Evolutionary conservation across 202 grass and related monocot species (phyloP).

Genomic region (Setaria italica): DNA sequence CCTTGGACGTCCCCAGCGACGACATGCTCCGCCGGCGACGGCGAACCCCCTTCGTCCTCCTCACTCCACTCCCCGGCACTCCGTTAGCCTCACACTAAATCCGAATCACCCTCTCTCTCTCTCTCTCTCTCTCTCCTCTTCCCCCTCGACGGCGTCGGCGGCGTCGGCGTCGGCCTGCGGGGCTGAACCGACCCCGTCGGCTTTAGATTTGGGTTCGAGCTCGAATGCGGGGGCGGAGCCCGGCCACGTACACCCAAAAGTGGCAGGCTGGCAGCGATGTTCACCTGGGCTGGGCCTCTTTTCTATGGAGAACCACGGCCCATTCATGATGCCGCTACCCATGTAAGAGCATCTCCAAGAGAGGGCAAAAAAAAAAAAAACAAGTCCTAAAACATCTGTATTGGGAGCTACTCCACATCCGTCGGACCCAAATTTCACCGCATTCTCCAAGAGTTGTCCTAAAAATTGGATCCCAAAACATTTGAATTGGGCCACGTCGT

Average conservation of each 20-base stretch:
- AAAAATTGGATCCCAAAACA: no score
- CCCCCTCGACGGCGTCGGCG: not conserved
- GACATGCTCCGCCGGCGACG: constrained; percentile 52
- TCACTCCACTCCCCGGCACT: not conserved
- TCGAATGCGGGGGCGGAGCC: not conserved
- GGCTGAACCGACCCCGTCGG: not conserved
- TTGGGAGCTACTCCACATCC: no score
- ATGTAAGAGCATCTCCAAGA: no score
- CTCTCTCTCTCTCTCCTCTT: not conserved
- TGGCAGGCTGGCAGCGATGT: not conserved
- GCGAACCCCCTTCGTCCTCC: no score
- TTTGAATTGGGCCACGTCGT: no score
- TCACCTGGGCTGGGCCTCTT: not conserved
- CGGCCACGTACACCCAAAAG: not conserved
- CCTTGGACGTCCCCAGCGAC: constrained; percentile 80
- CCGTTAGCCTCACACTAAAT: not conserved
- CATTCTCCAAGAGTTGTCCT: no score
- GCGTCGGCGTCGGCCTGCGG: not conserved
- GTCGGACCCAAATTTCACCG: no score
- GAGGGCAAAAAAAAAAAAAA: no score
- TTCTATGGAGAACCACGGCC: no score
- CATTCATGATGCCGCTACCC: no score
- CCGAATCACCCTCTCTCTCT: not conserved
- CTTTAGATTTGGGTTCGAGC: not conserved
- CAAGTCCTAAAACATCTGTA: no score